Evolutionary conservation across 2,329 filamentous ascomycete genomes (phyloP), one percentile per base, ranked within the genome.

Genomic region (Chaetomium globosum): DNA sequence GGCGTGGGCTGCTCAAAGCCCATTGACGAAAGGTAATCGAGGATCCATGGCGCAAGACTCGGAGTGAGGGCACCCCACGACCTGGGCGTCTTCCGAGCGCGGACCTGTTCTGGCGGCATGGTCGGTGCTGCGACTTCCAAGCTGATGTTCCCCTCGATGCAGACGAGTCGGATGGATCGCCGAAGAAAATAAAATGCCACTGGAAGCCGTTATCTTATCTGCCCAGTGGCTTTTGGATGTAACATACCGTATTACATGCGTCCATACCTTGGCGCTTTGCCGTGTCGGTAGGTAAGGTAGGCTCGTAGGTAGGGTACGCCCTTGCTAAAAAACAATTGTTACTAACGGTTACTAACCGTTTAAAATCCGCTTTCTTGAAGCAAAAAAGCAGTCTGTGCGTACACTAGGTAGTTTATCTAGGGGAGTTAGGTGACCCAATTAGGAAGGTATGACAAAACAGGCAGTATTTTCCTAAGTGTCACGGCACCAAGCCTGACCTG

Each of bases 1-100:
- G 91, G 91, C 3, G 91, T 94, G 79, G 92, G 92, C 72, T 87
- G 87, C 60, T 82, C 81, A 76, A 93, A 93, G 64, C 90, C 89
- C 87, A 91, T 91, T 62, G 86, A 84, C 48, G 85, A 80, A 62
- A 92, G 85, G 64, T 90, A 91, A 70, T 92, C 89, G 58, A 92
- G 80, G 53, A 92, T 85, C 90, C 91, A 94, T 85, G 89, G 83
- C 66, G 90, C 90, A 23, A 94, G 79, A 10, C 87, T 78, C 12
- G 90, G 89, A 0, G 85, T 89, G 58, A 93, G 80, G 21, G 85
- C 87, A 73, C 90, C 86, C 87, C 91, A 94, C 30, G 75, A 79
- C 69, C 81, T 69, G 62, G 76, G 74, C 31, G 80, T 74, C 73
- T 79, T 75, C 74, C 77, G 78, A 1, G 69, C 23, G 19, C 66